These are phyloP conservation scores for Fusarium temperatum DNA, from an alignment of 2,329 filamentous ascomycete genomes.

Conservation along the genomic window DNA sequence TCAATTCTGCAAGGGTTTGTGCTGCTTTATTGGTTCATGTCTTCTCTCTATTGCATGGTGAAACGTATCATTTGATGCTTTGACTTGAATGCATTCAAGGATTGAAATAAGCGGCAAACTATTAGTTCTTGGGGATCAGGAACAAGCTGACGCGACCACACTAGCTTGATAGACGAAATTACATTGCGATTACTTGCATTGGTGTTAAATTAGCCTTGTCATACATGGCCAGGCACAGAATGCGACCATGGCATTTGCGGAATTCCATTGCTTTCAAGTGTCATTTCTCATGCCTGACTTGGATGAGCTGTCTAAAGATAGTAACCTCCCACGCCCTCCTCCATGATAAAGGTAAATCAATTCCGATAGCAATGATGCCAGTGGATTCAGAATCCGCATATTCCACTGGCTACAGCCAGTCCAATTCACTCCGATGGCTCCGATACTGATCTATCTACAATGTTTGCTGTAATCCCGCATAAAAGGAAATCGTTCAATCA, in stretches of 20 bases:
- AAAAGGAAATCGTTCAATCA: conserved; percentile 19
- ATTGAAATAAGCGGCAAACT: conserved; percentile 7
- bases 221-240: not conserved
- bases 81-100: not conserved
- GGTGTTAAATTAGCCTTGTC: not conserved
- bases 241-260: not conserved
- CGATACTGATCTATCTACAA: conserved; percentile 35
- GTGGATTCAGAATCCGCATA: conserved; percentile 16
- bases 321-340: conserved; percentile 11
- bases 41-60: not conserved
- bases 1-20: not conserved
- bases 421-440: conserved; percentile 32
- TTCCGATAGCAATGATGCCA: conserved; percentile 10
- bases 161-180: conserved; percentile 2
- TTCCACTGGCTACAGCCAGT: conserved; percentile 24
- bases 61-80: conserved; percentile 13
- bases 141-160: not conserved
- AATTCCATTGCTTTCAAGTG: not conserved
- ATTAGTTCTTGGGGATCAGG: not conserved
- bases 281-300: conserved; percentile 11
- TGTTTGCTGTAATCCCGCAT: conserved; percentile 28
- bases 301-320: conserved; percentile 30
- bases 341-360: conserved; percentile 15
- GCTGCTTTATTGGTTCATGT: not conserved
- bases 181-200: not conserved